These are phyloP conservation scores for Erucastrum elatum DNA, from an alignment of 345 rosid species.

Conservation along the genomic window DNA sequence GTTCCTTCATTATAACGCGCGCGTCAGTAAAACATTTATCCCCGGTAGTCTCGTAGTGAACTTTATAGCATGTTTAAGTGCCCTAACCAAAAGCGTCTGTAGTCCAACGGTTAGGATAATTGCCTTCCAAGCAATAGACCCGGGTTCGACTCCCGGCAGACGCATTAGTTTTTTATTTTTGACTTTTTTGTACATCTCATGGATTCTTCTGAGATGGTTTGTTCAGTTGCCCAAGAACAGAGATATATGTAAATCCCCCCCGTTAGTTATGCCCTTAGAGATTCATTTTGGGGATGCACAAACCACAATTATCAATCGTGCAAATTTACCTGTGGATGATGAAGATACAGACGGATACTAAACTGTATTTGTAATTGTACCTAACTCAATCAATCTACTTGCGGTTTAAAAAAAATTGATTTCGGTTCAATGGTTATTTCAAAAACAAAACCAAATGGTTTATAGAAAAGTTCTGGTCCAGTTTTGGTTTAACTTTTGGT, in stretches of 20 bases:
- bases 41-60: background rate
- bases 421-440: background rate
- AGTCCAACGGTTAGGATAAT: constrained; percentile 65
- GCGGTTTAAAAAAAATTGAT: background rate
- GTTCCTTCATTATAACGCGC: background rate
- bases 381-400: too few species aligned
- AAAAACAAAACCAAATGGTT: background rate
- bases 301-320: too few species aligned
- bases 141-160: constrained; percentile 94
- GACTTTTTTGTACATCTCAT: too few species aligned
- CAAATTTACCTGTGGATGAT: too few species aligned
- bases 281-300: too few species aligned
- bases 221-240: too few species aligned
- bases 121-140: constrained; percentile 91
- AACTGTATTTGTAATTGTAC: too few species aligned
- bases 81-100: constrained; percentile 31
- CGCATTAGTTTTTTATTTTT: constrained; percentile 36
- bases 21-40: background rate
- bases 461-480: background rate
- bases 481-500: constrained; percentile 3
- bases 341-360: too few species aligned
- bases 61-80: too few species aligned
- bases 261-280: too few species aligned
- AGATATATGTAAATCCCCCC: too few species aligned
- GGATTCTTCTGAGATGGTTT: too few species aligned